Evolutionary conservation across 225 moss, liverwort and hornwort genomes (phyloP), one percentile per base, ranked within the genome.

Genomic region (Rhytidiadelphus loreus): DNA sequence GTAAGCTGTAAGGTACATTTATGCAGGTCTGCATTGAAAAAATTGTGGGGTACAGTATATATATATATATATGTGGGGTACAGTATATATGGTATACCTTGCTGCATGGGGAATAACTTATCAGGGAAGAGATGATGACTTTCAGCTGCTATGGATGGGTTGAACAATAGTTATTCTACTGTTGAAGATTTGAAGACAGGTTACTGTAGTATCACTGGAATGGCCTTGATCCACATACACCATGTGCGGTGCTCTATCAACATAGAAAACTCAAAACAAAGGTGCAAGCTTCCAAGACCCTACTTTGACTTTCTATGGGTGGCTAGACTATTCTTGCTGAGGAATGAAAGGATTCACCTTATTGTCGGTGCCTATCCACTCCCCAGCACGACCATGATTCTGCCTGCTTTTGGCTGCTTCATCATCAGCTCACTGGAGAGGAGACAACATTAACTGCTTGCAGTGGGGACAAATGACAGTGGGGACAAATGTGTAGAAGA

Each of bases 301-400:
- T 22, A 57, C 13, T 82, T 77, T 90, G 83, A 86, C 86, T 52
- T 8, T 66, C 35, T 68, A 15, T 13, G 37, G 21, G 4, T 44
- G 44, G 62, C 41, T 56, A 23, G 39, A n/a, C 52, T 50, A 37
- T 65, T 41, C 46, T 79, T 30, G 79, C 18, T 28, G 57, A 39
- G 79, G 79, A 79, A 77, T 74, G 76, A 88, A 29, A 83, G 76
- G 70, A 56, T 77, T 56, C 77, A 56, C 58, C 85, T 82, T 56
- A 44, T 77, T 83, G 92, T 90, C 74, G 92, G 88, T 86, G 83
- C 73, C 65, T 79, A 66, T 58, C 88, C 86, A 90, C 92, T 90
- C 59, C 86, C 90, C 37, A 78, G 86, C 90, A 92, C 37, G 59
- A 88, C 79, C 86, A n/a, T 80, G 74, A 83, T 88, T 80, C 80